Conservation (phyloP, 345 rosid species). For the Viola odorata region DNA sequence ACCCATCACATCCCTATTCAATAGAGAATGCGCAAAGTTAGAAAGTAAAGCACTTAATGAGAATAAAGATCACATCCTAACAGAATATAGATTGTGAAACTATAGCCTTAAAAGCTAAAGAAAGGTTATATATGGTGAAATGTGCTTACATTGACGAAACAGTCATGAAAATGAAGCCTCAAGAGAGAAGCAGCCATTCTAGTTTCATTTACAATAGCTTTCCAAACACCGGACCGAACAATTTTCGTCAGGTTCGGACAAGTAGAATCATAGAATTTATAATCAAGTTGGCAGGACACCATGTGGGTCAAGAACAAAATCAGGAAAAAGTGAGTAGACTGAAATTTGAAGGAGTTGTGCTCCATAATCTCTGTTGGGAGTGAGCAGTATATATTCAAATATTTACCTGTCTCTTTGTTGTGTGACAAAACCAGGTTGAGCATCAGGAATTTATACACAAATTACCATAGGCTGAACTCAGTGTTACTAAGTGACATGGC, state of each 20-base stretch:
- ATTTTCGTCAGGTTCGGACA: slow-evolving; percentile 44
- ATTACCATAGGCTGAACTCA: not conserved
- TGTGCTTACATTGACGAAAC: slow-evolving; percentile 49
- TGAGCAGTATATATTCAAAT: not conserved
- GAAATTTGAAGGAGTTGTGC: slow-evolving; percentile 14
- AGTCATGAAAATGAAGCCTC: slow-evolving; percentile 69
- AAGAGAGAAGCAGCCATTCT: slow-evolving; percentile 66
- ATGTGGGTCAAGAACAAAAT: slow-evolving; percentile 27
- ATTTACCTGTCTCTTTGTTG: not conserved
- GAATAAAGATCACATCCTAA: slow-evolving; percentile 48
- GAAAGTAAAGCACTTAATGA: not conserved
- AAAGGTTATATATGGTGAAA: not conserved
- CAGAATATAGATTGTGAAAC: not conserved
- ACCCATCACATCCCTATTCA: slow-evolving; percentile 66
- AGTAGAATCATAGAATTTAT: slow-evolving; percentile 36
- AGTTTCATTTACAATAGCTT: slow-evolving; percentile 52
- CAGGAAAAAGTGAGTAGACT: slow-evolving; percentile 17
- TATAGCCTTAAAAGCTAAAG: not conserved
- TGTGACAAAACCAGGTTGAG: slow-evolving; percentile 3
- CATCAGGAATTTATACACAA: slow-evolving; percentile 31
- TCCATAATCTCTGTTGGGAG: slow-evolving; percentile 23
- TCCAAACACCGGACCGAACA: slow-evolving; percentile 41
- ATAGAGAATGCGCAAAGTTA: not conserved
- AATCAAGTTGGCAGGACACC: slow-evolving; percentile 49
- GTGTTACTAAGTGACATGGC: slow-evolving; percentile 23